A percentile compares a stretch with the other conserved stretches of the same genome.
phyloP scores from a whole-genome alignment of 1,139 yeast species.

The Candida labiduridarum region DNA sequence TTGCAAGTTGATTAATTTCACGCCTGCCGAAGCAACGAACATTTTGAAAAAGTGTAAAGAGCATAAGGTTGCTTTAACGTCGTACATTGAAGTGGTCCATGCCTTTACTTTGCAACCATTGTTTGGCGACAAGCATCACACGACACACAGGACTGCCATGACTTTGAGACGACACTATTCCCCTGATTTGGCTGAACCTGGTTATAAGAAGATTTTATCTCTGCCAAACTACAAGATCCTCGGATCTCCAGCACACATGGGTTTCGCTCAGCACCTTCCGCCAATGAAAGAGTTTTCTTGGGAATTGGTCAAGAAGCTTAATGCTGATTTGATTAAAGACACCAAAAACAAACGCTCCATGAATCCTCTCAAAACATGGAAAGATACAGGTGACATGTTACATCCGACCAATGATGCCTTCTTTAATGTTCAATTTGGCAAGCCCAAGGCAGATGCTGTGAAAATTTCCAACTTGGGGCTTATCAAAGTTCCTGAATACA shows the following conservation, averaged over 20 bases:
- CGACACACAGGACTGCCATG: constrained; percentile 34
- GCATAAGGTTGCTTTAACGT: constrained; percentile 36
- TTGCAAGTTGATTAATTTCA: constrained; percentile 35
- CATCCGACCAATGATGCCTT: constrained; percentile 23
- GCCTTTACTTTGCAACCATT: constrained; percentile 33
- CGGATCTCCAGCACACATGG: constrained; percentile 39
- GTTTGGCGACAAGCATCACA: constrained; percentile 25
- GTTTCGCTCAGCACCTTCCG: constrained; percentile 31
- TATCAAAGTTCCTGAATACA: constrained; percentile 22
- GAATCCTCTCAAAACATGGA: constrained; percentile 25
- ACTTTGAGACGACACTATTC: constrained; percentile 35
- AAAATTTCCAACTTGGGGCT: constrained; percentile 46
- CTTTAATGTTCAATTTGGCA: constrained; percentile 26
- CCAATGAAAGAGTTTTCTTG: constrained; percentile 38
- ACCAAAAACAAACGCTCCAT: constrained; percentile 28
- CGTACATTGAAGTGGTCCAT: constrained; percentile 31
- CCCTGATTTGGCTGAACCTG: constrained; percentile 19
- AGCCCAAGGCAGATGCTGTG: constrained; percentile 34
- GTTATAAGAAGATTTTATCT: constrained; percentile 22
- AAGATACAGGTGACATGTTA: constrained; percentile 19
- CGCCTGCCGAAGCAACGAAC: constrained; percentile 24
- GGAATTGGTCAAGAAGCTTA: constrained; percentile 32
- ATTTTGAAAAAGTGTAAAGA: constrained; percentile 32
- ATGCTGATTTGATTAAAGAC: constrained; percentile 21
- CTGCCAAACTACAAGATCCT: constrained; percentile 28